Evolutionary conservation across 2,329 filamentous ascomycete genomes (phyloP).

Genomic region (Metarhizium guizhouense): DNA sequence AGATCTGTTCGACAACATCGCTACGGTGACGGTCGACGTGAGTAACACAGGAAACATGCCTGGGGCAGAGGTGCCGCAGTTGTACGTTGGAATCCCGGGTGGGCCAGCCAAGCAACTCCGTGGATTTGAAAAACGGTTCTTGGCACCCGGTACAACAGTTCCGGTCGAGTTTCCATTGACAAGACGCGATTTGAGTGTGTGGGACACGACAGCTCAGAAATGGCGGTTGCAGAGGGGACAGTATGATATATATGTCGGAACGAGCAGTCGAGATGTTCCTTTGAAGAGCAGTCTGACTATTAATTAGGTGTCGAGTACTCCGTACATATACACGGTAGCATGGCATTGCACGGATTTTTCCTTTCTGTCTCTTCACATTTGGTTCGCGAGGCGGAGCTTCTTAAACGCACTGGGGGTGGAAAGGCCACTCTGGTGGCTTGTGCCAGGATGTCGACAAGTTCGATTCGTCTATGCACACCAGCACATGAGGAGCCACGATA

Average conservation of each 20-base stretch:
- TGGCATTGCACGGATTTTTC: no score
- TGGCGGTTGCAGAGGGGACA: conserved; percentile 44
- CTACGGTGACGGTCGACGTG: conserved; percentile 28
- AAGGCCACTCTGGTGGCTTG: no score
- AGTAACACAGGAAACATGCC: conserved; percentile 31
- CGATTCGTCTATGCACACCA: not conserved
- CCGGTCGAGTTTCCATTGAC: conserved; percentile 45
- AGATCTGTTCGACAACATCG: conserved; percentile 39
- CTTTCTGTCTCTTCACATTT: no score
- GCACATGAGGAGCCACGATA: not conserved
- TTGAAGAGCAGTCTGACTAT: conserved; percentile 30
- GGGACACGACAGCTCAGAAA: conserved; percentile 52
- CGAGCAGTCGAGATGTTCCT: conserved; percentile 36
- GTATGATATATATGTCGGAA: conserved; percentile 36
- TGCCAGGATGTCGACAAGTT: not conserved
- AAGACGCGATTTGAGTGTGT: conserved; percentile 56
- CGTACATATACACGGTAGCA: no score
- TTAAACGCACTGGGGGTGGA: no score
- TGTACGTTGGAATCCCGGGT: conserved; percentile 38
- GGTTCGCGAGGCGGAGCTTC: no score
- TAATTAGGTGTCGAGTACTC: conserved; percentile 8
- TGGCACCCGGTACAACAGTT: conserved; percentile 35
- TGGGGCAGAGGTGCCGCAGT: conserved; percentile 38
- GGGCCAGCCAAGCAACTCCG: conserved; percentile 50
- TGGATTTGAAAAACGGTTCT: conserved; percentile 53